Base-by-base conservation (phyloP, 495 filamentous ascomycete genomes). In the Penicillium alfredii region DNA sequence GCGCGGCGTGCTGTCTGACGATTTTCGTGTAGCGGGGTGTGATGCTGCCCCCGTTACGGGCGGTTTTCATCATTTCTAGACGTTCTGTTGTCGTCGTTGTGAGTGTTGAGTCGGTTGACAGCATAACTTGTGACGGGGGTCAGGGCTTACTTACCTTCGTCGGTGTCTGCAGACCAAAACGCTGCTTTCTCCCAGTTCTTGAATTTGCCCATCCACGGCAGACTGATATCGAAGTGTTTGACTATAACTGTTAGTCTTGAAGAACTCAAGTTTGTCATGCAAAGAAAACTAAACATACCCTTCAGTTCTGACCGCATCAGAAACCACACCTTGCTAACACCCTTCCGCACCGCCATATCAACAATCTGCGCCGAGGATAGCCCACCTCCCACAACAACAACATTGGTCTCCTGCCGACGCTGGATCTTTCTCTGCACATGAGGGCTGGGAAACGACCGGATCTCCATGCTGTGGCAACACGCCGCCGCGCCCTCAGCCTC, bases 171-270 rank as follows among this genome's bases (percentile, higher is more conserved):
- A 6, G 69, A 72, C 76, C 77, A 81, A 47, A 81, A 83, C 2
- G 65, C 63, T 16, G 79, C 70, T 40, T 79, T 75, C 40, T 78
- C 69, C 50, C 64, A 68, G 53, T 81, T 81, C n/a, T 73, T 72
- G 47, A 74, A 81, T 42, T 83, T 83, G 16, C 74, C 75, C 54
- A 83, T 73, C 79, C 79, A 83, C 19, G 62, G 63, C 9, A 83
- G 61, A 38, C 69, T 69, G 42, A 81, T 60, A 44, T 83, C 78
- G 42, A 83, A 81, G 38, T 75, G 73, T 45, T 81, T 81, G 24
- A 81, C 69, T 68, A 20, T 17, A 17, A 16, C 9, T 14, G 44
- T n/a, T 15, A 3, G n/a, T 13, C 20, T 12, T 12, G 30, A 11
- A 11, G 30, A 8, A 15, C 7, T 18, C 4, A 2, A 19, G 6